phyloP scores from a whole-genome alignment of 2,329 filamentous ascomycete species.

The Trichoderma sp. region DNA sequence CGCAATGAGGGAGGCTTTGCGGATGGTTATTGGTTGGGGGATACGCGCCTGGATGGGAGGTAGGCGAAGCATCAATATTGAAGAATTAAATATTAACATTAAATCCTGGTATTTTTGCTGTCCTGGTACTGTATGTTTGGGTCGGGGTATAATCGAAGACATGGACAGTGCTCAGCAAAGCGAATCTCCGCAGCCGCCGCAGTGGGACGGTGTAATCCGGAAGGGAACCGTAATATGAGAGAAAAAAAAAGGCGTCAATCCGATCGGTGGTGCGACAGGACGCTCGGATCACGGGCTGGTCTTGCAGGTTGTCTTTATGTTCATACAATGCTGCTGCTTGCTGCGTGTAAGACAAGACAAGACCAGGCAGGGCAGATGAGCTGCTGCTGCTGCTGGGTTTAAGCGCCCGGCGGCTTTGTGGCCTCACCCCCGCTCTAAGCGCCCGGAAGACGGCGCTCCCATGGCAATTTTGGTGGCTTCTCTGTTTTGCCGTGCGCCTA shows the following conservation, averaged over 20 bases:
- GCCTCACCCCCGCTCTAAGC: slow-evolving; percentile 12
- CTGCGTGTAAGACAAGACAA: not conserved
- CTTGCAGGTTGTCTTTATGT: not conserved
- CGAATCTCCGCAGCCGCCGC: slow-evolving; percentile 21
- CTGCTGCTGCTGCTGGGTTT: not conserved
- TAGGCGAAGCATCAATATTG: not conserved
- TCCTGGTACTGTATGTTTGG: no score
- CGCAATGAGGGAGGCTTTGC: not conserved
- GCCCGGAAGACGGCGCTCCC: not conserved
- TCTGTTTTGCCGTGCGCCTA: not conserved
- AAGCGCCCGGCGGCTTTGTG: slow-evolving; percentile 13
- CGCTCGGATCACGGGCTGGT: slow-evolving; percentile 15
- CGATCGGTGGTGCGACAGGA: not conserved
- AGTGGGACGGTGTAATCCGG: not conserved
- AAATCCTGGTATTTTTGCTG: not conserved
- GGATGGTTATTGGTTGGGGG: not conserved
- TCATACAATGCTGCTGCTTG: not conserved
- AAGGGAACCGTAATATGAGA: not conserved
- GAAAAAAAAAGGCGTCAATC: not conserved
- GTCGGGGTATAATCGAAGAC: not conserved
- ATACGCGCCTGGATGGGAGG: slow-evolving; percentile 3
- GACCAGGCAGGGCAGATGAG: not conserved
- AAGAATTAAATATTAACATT: not conserved
- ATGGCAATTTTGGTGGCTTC: no score
- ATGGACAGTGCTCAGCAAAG: not conserved